Percentiles rank a stretch among this genome's conserved stretches.
Evolutionary conservation across 805 yeast species (phyloP).

Genomic region (Komagataella ulmi): DNA sequence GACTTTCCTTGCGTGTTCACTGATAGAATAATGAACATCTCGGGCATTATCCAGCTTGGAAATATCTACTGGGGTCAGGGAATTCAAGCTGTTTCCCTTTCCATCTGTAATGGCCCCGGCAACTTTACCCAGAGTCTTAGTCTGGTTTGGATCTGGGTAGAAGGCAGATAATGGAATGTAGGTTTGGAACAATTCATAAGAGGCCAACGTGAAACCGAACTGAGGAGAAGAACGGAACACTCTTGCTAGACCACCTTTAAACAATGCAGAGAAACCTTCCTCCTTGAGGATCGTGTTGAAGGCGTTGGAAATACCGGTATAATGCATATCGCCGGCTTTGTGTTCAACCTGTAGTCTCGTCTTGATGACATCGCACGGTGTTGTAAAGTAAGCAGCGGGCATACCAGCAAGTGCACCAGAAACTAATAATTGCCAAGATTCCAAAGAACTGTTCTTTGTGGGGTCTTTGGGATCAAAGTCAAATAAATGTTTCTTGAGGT

Average conservation of each 20-base stretch:
- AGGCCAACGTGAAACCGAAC: slow-evolving; percentile 95
- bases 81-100: slow-evolving; percentile 12
- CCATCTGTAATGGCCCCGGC: slow-evolving; percentile 8
- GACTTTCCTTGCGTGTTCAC: slow-evolving; percentile 17
- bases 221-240: slow-evolving; percentile 94
- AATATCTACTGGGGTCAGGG: slow-evolving; percentile 9
- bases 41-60: slow-evolving; percentile 5
- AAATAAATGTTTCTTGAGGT: slow-evolving; percentile 71
- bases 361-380: slow-evolving; percentile 95
- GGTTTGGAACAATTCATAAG: slow-evolving; percentile 81
- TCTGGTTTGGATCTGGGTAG: slow-evolving; percentile 13
- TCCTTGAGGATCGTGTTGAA: slow-evolving; percentile 59
- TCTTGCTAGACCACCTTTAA: slow-evolving; percentile 95
- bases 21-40: slow-evolving; percentile 12
- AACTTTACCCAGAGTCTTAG: slow-evolving; percentile 1
- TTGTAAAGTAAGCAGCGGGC: slow-evolving; percentile 93
- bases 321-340: slow-evolving; percentile 62
- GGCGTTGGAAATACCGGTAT: slow-evolving; percentile 70
- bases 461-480: slow-evolving; percentile 66
- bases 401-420: slow-evolving; percentile 96
- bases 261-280: slow-evolving; percentile 78
- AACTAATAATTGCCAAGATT: slow-evolving; percentile 70
- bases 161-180: slow-evolving; percentile 51
- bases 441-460: slow-evolving; percentile 42
- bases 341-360: slow-evolving; percentile 86